Conservation (phyloP, 306 rosid genomes). For the Glycine latifolia region DNA sequence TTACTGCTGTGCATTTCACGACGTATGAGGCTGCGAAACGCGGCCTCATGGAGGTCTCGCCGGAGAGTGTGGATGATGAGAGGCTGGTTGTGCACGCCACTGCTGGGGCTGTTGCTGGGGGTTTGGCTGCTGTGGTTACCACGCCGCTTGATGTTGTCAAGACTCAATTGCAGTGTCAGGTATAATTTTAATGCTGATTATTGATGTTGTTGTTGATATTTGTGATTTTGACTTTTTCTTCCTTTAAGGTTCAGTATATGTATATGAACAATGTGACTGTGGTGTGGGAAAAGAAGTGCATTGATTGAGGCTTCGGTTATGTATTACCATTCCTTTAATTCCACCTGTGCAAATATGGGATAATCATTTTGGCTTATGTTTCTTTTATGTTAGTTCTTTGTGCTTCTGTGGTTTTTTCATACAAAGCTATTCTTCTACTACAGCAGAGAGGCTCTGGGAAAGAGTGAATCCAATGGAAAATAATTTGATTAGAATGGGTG, state of each 20-base stretch:
- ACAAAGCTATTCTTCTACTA: no score
- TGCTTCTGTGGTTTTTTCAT: not conserved
- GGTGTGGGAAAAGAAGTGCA: conserved; percentile 6
- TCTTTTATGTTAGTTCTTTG: not conserved
- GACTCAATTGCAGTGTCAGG: conserved; percentile 90
- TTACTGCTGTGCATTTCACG: conserved; percentile 73
- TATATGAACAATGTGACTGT: not conserved
- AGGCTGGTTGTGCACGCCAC: conserved; percentile 76
- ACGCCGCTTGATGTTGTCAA: conserved; percentile 88
- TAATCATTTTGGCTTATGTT: not conserved
- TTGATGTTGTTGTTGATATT: not conserved
- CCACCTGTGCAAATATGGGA: not conserved
- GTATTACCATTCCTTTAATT: not conserved
- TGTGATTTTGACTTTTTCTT: no score
- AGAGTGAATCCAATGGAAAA: conserved; percentile 2
- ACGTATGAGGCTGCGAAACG: conserved; percentile 72
- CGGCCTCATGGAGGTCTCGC: conserved; percentile 65
- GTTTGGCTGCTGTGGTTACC: conserved; percentile 71
- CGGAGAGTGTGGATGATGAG: conserved; percentile 64
- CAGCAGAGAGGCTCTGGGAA: not conserved
- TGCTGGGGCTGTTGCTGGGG: conserved; percentile 83
- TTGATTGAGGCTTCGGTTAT: conserved; percentile 15
- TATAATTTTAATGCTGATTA: not conserved
- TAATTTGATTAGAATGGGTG: conserved; percentile 4
- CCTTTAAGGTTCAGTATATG: not conserved